phyloP scores from a whole-genome alignment of 176 grass and related monocot species.

The Musa troglodytarum region DNA sequence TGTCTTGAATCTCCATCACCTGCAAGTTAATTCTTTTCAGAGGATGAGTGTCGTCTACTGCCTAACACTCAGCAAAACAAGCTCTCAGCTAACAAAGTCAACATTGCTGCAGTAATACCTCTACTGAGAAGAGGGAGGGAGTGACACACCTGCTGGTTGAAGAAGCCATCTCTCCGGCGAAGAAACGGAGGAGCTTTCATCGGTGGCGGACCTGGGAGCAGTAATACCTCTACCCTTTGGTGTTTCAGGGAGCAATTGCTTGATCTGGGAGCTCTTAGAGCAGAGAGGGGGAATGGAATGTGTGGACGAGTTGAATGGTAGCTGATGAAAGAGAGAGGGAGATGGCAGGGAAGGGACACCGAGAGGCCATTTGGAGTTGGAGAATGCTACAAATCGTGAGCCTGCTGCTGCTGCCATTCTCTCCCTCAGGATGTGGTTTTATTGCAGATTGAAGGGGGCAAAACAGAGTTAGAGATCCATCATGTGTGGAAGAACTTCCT shows the following conservation, averaged over 20 bases:
- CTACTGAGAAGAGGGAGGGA: neutral
- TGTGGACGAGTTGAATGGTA: neutral
- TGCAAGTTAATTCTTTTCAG: constrained; percentile 19
- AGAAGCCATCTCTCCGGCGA: constrained; percentile 49
- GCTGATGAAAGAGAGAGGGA: neutral
- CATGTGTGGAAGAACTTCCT: neutral
- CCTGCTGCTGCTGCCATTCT: neutral
- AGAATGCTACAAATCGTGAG: neutral
- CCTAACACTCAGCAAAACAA: neutral
- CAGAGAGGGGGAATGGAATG: neutral
- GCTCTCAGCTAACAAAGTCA: neutral
- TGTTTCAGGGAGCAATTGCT: neutral
- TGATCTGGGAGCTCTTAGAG: neutral
- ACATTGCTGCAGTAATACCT: neutral
- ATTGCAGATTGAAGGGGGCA: neutral
- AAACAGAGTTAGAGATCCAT: neutral
- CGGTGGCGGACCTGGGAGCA: constrained; percentile 20
- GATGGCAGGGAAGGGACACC: neutral
- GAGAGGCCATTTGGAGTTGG: neutral
- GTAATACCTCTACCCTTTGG: neutral
- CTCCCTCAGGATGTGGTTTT: neutral
- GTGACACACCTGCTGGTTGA: constrained; percentile 41
- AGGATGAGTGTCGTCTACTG: neutral
- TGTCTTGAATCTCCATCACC: constrained; percentile 67
- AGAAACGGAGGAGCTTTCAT: neutral